Base-by-base conservation (phyloP, 2,329 filamentous ascomycete genomes). In the Exophiala viscosa region DNA sequence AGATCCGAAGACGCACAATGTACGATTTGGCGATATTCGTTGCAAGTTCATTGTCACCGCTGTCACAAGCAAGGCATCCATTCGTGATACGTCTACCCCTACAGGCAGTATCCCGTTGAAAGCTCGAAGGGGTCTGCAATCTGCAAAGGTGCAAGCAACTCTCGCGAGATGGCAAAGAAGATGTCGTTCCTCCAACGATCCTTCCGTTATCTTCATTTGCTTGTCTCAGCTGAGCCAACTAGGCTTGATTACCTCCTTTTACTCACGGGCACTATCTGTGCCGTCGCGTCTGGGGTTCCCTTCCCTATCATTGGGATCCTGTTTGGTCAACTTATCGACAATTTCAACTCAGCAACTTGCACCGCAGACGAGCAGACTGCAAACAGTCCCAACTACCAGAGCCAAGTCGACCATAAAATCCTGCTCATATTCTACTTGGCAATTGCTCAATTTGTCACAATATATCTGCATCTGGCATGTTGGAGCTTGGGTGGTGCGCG, bases 401-500 rank as follows among this genome's bases (percentile, higher is more conserved):
- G 63, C 39, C 66, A 66, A 32, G 75, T 84, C 57, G 77, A 83
- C 64, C 64, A 70, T 46, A 85, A 83, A 62, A 79, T 88, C 39
- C 66, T 86, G 64, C 62, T 78, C 45, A 73, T 87, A 18, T 77
- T 86, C 10, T 86, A 85, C 64, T 75, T 88, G 33, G 81, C 81
- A 15, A 80, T 86, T 53, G 84, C 77, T 28, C 79, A 81, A 55
- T 84, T 88, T 60, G 73, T 76, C 35, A 70, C 80, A 52, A 85
- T 88, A 59, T 89, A 87, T 66, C 67, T 76, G 47, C 81, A 87
- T 63, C 75, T 83, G 23, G 72, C 80, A 10, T 84, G 78, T 59
- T 87, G 84, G 84, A 82, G 75, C 58, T 71, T 87, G 60, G 76
- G 79, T 56, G 83, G 83, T 48, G 82, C 83, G 57, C 79, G 84